Base-by-base conservation (phyloP, 768 basidiomycete genomes). In the Boletus eberwhitei region DNA sequence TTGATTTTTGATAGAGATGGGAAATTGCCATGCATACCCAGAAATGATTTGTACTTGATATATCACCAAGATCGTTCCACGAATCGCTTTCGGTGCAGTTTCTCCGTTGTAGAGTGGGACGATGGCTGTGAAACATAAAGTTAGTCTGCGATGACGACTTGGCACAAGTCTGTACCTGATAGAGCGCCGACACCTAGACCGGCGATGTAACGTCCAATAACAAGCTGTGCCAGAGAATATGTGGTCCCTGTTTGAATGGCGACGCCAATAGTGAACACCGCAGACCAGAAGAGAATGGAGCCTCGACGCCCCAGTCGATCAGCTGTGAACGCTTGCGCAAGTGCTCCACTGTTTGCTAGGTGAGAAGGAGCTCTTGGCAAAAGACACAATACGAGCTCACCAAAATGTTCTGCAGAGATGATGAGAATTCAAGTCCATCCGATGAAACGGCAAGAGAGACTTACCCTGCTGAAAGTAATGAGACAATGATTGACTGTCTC, bases 11-110 rank as follows among this genome's bases (percentile, higher is more conserved):
- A 8, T 41, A 45, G 17, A 16, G 50, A 22, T 4, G 31, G 1
- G 39, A 48, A 21, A 24, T 48, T 17, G 24, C 14, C n/a, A 6
- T 11, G 36, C 77, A 37, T 61, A 85, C 87, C 86, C 86, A 13
- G 79, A 73, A 61, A 88, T 87, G 57, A 90, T 88, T 66, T 88
- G 87, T 13, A 90, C 73, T 64, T 90, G 88, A 63, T 90, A 90
- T 17, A 91, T 72, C 2, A 87, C 87, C 29, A 92, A 72, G 77
- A 82, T 68, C 19, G 85, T 80, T 8, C 88, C 90, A 64, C 89
- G 81, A 53, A 90, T 76, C 1, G 81, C 77, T 63, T 88, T 88
- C 0, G 89, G 89, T 0, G 88, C 81, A 0, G 87, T 86, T 70
- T 90, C 88, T 37, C 88, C 88, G 58, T 87, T 88, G 67, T 90